Conservation (phyloP, 352 stramenopile genomes). For the Globisporangium paroecandrum region DNA sequence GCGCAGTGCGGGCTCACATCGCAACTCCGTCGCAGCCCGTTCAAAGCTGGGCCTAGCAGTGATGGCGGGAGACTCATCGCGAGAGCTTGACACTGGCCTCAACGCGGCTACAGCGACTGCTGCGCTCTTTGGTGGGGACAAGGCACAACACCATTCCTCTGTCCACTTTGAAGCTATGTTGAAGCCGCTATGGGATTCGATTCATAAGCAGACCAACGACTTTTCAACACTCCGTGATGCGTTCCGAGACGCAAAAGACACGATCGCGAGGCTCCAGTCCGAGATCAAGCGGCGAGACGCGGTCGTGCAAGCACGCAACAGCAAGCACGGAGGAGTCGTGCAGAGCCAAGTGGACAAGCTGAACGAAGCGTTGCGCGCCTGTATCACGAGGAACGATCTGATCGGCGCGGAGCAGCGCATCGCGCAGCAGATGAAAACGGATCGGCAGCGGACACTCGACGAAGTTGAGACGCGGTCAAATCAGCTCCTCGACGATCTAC, state of each 20-base stretch:
- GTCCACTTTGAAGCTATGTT: slow-evolving; percentile 25
- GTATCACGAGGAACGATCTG: slow-evolving; percentile 75
- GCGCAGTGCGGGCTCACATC: slow-evolving; percentile 16
- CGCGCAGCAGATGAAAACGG: slow-evolving; percentile 67
- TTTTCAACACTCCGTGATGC: slow-evolving; percentile 54
- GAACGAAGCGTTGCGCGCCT: slow-evolving; percentile 66
- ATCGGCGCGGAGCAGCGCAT: slow-evolving; percentile 75
- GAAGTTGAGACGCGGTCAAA: slow-evolving; percentile 61
- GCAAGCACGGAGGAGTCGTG: slow-evolving; percentile 67
- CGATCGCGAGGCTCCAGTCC: slow-evolving; percentile 58
- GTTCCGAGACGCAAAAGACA: slow-evolving; percentile 76
- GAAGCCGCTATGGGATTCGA: slow-evolving; percentile 72
- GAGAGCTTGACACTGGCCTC: slow-evolving; percentile 26
- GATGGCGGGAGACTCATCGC: slow-evolving; percentile 11
- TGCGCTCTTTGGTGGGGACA: slow-evolving; percentile 8
- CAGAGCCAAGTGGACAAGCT: slow-evolving; percentile 78
- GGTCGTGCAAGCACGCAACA: slow-evolving; percentile 70
- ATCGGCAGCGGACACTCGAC: slow-evolving; percentile 51
- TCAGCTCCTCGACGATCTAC: slow-evolving; percentile 62
- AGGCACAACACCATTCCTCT: neutral
- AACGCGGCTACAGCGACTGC: slow-evolving; percentile 21
- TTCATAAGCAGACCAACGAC: slow-evolving; percentile 77
- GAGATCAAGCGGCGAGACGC: slow-evolving; percentile 83
- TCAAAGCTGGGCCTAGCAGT: slow-evolving; percentile 19
- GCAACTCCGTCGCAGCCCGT: neutral